phyloP scores from a whole-genome alignment of 495 filamentous ascomycete species.

The Cairneyella variabilis region DNA sequence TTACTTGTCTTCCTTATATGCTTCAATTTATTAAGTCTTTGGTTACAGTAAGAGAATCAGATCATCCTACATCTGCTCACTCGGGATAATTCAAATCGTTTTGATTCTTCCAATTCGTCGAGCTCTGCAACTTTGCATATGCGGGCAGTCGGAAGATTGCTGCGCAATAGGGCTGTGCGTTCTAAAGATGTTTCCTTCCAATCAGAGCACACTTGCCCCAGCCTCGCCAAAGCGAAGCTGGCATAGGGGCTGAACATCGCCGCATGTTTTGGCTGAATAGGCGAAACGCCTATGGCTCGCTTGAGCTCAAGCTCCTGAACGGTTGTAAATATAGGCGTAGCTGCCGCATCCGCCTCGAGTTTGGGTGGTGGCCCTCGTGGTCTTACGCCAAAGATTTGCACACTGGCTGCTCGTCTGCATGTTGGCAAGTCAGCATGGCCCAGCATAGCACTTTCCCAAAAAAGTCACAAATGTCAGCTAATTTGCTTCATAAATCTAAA shows the following conservation, averaged over 20 bases:
- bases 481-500: too few relatives aligned
- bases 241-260: background rate
- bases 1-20: too few relatives aligned
- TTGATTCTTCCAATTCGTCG: background rate
- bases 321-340: background rate
- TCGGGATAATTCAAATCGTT: background rate
- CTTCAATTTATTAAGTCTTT: too few relatives aligned
- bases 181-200: background rate
- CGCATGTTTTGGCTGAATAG: too few relatives aligned
- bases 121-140: background rate
- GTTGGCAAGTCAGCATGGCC: too few relatives aligned
- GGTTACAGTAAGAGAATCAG: too few relatives aligned
- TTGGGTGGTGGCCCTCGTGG: background rate
- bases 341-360: background rate
- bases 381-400: too few relatives aligned
- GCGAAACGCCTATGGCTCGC: too few relatives aligned
- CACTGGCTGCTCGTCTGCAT: too few relatives aligned
- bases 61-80: too few relatives aligned
- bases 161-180: slow-evolving; percentile 1
- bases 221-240: background rate
- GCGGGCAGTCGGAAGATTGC: background rate
- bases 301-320: background rate
- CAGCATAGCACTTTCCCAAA: too few relatives aligned
- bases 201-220: background rate
- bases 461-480: too few relatives aligned